Base-by-base conservation (phyloP, 345 rosid species). In the Gossypium anomalum region DNA sequence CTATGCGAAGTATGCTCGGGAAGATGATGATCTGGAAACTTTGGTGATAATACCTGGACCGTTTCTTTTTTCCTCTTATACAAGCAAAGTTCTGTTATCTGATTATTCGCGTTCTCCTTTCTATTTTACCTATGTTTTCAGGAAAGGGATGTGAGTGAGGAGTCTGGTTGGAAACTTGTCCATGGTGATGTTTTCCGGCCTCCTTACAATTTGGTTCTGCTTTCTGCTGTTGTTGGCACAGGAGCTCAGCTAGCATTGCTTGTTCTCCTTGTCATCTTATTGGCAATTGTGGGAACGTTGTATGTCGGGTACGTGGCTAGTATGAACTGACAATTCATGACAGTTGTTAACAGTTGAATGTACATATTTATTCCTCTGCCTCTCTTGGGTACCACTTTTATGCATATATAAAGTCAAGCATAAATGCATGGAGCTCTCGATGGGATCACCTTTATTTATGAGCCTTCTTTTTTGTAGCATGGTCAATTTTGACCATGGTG, bases 81-180 rank as follows among this genome's bases (percentile, higher is more conserved):
- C 10, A 4, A 69, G 44, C 45, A 69, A 51, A 9, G 23, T 45
- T 67, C 15, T 75, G n/a, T 67, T 76, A 71, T 71, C 53, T 77
- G 70, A 29, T 49, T 45, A 4, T 55, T 11, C 27, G 38, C 73
- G 20, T 57, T 75, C 15, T 68, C 47, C 65, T 75, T 20, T 73
- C 17, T 23, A 25, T 75, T 73, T 61, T 9, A 13, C 38, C 44
- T 67, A 69, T 58, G n/a, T 75, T 49, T 16, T 19, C 83, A 94
- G 98, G 98, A 94, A 87, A 91, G 98, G 73, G 98, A 94, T 85
- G 98, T 92, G 69, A 94, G 92, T 79, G 98, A 94, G 80, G 98
- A 94, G 81, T 89, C 97, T 78, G 98, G 98, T 74, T 94, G 98
- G 97, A 94, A 94, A 82, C 96, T 94, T 79, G 98, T 94, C 58